Evolutionary conservation across 345 rosid species (phyloP), one percentile per base, ranked within the genome.

Genomic region (Conringia planisiliqua): DNA sequence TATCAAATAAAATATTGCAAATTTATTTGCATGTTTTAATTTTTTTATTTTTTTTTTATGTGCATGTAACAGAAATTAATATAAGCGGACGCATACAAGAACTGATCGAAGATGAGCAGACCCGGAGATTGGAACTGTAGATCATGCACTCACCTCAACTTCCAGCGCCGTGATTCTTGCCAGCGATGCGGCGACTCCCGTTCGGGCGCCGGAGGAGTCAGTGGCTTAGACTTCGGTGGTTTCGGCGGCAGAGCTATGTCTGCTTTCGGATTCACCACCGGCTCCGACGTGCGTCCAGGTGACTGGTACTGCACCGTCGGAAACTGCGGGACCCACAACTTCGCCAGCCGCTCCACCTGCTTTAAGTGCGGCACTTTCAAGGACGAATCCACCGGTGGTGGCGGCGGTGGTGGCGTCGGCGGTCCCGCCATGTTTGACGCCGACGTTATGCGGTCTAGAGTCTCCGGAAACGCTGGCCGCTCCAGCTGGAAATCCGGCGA

Each of bases 111-210:
- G 66, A 87, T 89, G 96, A 92, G 67, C 82, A 83, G 97, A 68
- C 92, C 96, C 10, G 96, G 97, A 39, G 96, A 89, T 74, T 92
- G 97, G 97, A 89, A 87, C 83, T 92, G 97, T 80, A 72, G 87
- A 82, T 79, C 92, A 58, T 92, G 97, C 86, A 88, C 68, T 76
- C 85, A 88, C 80, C 78, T 89, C 64, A 92, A 92, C 89, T 92
- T 92, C 83, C 96, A 92, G 66, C 78, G 96, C 75, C 85, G 97
- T 38, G 96, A 88, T 39, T 81, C 92, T 2, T 92, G 97, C 84
- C 97, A 87, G 69, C 84, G 93, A 5, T 92, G 97, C 60, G 85
- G 87, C 9, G 84, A 81, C 47, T 70, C 78, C 26, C 84, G 83
- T 65, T 83, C 82, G 16, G 84, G 86, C 33, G 79, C 81, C 24